Base-by-base conservation (phyloP, 768 basidiomycete species). In the Chlorophyllum brunneum region DNA sequence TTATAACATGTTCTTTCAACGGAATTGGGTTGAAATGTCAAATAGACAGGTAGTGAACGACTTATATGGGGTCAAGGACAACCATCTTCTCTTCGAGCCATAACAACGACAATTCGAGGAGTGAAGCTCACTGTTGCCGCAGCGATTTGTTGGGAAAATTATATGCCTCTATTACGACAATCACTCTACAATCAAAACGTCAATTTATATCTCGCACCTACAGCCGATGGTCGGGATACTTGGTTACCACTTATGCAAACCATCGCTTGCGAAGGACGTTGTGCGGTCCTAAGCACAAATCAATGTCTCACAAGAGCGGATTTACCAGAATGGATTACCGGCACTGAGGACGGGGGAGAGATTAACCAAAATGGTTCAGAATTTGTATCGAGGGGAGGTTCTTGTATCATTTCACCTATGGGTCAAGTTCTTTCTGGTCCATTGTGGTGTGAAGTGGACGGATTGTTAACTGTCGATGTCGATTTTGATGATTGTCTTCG, bases 81-180 rank as follows among this genome's bases (percentile, higher is more conserved):
- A 54, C 77, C 74, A 7, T 70, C 69, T 8, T 80, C 81, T 1
- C 64, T 83, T 18, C 77, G 80, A 11, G 77, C 82, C 2, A 22
- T 78, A 44, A 65, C 39, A 13, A 41, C 39, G 4, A 20, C 18
- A 5, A 20, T 41, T 18, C n/a, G 20, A 20, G 39, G 39, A 9
- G 65, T 75, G 11, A 63, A 54, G 7, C 65, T 78, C 8, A 83
- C 80, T 59, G 56, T 85, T 1, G 76, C 79, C 5, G 80, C 79
- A 2, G 69, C 79, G 1, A 80, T 83, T 36, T 83, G 82, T 59
- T 82, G 82, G 82, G 85, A 86, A 55, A 85, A 85, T 59, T 83
- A 83, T 55, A 83, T 85, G 82, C 84, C 84, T 16, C 60, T 84
- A 83, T 82, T 85, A 54, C 73, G 83, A 36, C 72, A 77, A 2